Conservation (phyloP, 306 rosid genomes). For the Macrotyloma uniflorum region DNA sequence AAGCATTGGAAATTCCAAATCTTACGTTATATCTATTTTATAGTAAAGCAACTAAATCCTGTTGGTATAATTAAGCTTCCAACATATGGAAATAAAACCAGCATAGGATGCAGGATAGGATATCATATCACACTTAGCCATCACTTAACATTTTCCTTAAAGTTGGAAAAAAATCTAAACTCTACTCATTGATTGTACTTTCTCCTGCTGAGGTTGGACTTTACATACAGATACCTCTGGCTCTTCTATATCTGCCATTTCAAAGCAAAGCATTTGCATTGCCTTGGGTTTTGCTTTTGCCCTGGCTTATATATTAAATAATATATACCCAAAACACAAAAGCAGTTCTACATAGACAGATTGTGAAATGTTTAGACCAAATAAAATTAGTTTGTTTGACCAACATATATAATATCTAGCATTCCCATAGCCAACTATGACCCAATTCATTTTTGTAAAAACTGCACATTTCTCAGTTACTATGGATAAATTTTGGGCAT, state of each 20-base stretch:
- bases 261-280: neutral
- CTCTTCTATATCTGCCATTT: neutral
- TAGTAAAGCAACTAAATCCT: neutral
- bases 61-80: neutral
- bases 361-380: neutral
- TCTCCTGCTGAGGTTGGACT: conserved; percentile 1
- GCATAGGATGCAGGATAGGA: neutral
- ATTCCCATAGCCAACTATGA: neutral
- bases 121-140: neutral
- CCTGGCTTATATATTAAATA: neutral
- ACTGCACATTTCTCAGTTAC: neutral
- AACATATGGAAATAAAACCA: neutral
- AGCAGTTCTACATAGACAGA: neutral
- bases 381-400: neutral
- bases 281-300: neutral
- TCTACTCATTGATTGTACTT: conserved; percentile 7
- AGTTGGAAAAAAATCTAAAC: neutral
- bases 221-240: neutral
- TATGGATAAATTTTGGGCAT: neutral
- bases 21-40: neutral
- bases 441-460: conserved; percentile 8
- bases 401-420: neutral
- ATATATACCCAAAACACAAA: conserved; percentile 5
- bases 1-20: neutral
- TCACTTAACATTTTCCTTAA: neutral